These are phyloP conservation scores for Geopyxis carbonaria DNA, from an alignment of 495 filamentous ascomycete genomes.

Conservation along the genomic window DNA sequence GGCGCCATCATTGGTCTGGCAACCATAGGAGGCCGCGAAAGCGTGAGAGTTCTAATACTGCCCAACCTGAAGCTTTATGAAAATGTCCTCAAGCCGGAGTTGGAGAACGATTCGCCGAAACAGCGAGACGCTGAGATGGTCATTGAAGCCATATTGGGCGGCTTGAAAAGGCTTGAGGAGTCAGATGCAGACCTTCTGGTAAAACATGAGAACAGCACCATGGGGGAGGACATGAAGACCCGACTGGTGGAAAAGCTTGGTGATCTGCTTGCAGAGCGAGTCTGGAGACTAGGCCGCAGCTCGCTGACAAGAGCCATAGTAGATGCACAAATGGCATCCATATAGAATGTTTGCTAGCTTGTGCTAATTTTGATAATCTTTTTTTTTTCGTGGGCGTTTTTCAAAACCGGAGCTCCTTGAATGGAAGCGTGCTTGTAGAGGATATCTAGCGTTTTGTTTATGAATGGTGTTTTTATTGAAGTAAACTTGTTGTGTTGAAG, in stretches of 20 bases:
- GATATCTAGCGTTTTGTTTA: no score
- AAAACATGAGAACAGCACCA: neutral
- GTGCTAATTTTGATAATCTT: no score
- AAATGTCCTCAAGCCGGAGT: conserved; percentile 37
- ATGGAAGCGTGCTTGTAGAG: no score
- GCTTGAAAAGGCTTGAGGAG: conserved; percentile 30
- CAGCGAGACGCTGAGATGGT: conserved; percentile 46
- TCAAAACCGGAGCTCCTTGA: no score
- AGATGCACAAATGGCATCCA: no score
- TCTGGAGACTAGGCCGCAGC: conserved; percentile 10
- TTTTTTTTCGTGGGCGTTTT: no score
- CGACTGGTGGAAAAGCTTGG: conserved; percentile 12
- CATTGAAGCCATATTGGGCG: conserved; percentile 41
- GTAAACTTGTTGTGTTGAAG: no score
- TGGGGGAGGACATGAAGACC: neutral
- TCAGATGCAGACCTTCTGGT: conserved; percentile 1
- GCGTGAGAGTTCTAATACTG: conserved; percentile 61
- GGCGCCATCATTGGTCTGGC: conserved; percentile 67
- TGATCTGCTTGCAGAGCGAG: conserved; percentile 17
- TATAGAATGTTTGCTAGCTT: no score
- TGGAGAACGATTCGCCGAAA: conserved; percentile 35
- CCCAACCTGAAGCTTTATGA: conserved; percentile 69
- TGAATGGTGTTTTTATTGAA: no score
- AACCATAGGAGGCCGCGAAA: conserved; percentile 57
- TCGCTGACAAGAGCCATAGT: neutral